phyloP scores from a whole-genome alignment of 2,329 filamentous ascomycete species.

The Calonectria fujianensis region DNA sequence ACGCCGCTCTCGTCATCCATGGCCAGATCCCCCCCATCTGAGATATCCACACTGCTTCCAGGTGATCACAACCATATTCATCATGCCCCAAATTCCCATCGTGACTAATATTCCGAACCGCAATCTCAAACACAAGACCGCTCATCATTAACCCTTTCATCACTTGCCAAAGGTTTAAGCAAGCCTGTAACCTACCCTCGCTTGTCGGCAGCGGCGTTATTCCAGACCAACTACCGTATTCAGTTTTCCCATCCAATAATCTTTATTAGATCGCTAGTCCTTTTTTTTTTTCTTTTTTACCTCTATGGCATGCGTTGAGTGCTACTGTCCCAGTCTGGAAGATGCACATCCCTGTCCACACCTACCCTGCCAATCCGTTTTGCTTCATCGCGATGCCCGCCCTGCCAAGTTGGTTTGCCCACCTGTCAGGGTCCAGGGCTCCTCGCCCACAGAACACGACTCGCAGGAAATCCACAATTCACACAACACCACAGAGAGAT shows the following conservation, averaged over 20 bases:
- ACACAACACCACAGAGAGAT: constrained; percentile 17
- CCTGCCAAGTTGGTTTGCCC: constrained; percentile 33
- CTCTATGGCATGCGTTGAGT: constrained; percentile 18
- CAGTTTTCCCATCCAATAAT: constrained; percentile 24
- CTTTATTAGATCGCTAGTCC: constrained; percentile 13
- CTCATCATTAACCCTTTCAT: constrained; percentile 37
- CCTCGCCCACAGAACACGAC: constrained; percentile 25
- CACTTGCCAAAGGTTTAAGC: constrained; percentile 1
- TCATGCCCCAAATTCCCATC: constrained; percentile 25
- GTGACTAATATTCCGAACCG: constrained; percentile 42
- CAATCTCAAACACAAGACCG: constrained; percentile 30
- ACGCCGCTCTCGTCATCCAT: constrained; percentile 38
- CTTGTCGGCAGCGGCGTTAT: constrained; percentile 37
- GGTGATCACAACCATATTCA: constrained; percentile 34
- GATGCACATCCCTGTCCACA: constrained; percentile 15
- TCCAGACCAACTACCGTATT: constrained; percentile 24
- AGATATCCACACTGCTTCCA: constrained; percentile 7
- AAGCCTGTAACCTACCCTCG: constrained; percentile 33
- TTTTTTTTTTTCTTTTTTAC: constrained; percentile 16
- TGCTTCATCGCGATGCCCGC: constrained; percentile 18
- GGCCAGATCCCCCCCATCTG: background rate
- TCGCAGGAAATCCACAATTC: constrained; percentile 19
- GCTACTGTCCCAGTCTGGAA: constrained; percentile 9
- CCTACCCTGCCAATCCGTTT: constrained; percentile 6
- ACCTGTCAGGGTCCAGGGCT: constrained; percentile 40